Evolutionary conservation across 2,329 filamentous ascomycete genomes (phyloP).

Genomic region (Cladosporium sp.): DNA sequence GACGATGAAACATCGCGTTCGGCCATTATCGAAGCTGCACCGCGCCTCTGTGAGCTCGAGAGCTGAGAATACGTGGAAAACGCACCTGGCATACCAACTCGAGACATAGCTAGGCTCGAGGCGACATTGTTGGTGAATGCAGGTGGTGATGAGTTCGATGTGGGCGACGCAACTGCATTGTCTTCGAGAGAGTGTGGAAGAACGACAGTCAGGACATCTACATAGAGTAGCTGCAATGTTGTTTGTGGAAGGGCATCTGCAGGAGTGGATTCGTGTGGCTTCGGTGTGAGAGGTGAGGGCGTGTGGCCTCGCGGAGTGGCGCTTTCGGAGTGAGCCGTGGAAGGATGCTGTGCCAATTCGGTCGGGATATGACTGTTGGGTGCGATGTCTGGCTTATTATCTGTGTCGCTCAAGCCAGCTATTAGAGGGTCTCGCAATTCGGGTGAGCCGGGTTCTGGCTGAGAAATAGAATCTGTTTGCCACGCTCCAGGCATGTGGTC

Average conservation of each 20-base stretch:
- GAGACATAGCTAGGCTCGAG: slow-evolving; percentile 12
- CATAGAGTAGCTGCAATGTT: slow-evolving; percentile 2
- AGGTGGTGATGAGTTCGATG: background rate
- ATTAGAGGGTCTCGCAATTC: background rate
- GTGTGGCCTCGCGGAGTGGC: slow-evolving; percentile 31
- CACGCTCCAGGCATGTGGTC: slow-evolving; percentile 46
- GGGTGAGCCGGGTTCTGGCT: background rate
- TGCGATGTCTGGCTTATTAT: background rate
- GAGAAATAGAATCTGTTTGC: slow-evolving; percentile 37
- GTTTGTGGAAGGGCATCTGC: background rate
- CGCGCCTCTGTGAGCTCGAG: slow-evolving; percentile 37
- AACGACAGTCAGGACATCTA: slow-evolving; percentile 4
- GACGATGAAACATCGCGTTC: background rate
- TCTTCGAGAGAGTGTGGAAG: background rate
- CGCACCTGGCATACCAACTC: slow-evolving; percentile 45
- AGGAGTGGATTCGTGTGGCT: background rate
- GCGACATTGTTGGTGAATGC: background rate
- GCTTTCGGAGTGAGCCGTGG: slow-evolving; percentile 27
- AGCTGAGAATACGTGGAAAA: slow-evolving; percentile 52
- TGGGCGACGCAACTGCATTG: background rate
- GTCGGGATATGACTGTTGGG: background rate
- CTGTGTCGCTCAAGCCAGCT: background rate
- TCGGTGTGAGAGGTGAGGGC: background rate
- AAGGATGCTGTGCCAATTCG: background rate
- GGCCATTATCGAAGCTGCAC: slow-evolving; percentile 12